Evolutionary conservation across 1,284 basidiomycete species (phyloP).

Genomic region (Malassezia furfur): DNA sequence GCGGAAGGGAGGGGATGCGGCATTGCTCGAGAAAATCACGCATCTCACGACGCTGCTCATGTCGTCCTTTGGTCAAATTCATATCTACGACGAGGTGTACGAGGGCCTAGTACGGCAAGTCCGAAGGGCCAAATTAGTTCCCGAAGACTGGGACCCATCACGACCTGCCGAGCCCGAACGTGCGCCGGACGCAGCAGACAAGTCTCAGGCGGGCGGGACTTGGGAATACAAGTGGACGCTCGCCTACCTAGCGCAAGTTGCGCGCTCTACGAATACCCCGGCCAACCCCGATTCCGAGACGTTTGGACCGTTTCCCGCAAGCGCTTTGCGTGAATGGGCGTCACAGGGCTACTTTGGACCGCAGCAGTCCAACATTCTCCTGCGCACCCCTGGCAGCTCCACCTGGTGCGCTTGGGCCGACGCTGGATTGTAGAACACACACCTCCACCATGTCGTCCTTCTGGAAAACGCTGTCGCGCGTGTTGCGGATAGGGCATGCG

Average conservation of each 20-base stretch:
- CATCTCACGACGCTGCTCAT: conserved; percentile 37
- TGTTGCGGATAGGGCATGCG: conserved; percentile 29
- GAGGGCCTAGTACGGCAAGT: conserved; percentile 33
- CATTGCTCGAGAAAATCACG: conserved; percentile 28
- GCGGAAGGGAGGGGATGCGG: conserved; percentile 27
- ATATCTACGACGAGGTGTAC: conserved; percentile 44
- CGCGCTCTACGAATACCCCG: conserved; percentile 15
- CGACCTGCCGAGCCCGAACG: conserved; percentile 11
- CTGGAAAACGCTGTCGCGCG: conserved; percentile 16
- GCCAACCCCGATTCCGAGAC: conserved; percentile 28
- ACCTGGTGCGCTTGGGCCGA: conserved; percentile 10
- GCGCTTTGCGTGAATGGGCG: conserved; percentile 31
- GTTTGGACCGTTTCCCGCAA: conserved; percentile 34
- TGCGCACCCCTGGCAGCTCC: conserved; percentile 15
- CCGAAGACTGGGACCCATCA: conserved; percentile 41
- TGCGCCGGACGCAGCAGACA: background rate
- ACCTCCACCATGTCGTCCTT: conserved; percentile 4
- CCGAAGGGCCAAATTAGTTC: conserved; percentile 30
- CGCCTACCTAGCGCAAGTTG: conserved; percentile 26
- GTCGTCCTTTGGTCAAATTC: conserved; percentile 32
- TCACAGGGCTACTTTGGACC: conserved; percentile 41
- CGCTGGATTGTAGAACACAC: conserved; percentile 4
- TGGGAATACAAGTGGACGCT: conserved; percentile 45
- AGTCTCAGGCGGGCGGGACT: too few species aligned
- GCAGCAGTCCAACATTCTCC: conserved; percentile 28